Base-by-base conservation (phyloP, 2,329 filamentous ascomycete genomes). In the Arthrobotrys musiformis region DNA sequence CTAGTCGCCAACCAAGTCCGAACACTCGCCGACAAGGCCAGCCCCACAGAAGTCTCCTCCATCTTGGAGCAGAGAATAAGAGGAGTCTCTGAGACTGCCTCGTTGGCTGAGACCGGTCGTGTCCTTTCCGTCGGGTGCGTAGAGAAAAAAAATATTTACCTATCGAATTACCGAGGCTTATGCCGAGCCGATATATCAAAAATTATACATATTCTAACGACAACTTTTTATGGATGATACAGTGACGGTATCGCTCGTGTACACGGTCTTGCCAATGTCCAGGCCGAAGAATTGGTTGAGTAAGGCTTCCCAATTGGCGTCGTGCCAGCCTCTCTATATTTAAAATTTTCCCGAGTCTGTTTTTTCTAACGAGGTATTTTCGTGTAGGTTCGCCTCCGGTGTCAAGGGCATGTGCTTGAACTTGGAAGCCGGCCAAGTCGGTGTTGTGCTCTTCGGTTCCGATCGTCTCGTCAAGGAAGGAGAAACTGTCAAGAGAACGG, bases 401-500 rank as follows among this genome's bases (percentile, higher is more conserved):
- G 95, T 98, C 87, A 98, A 98, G 91, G 95, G 95, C 86, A 99
- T 99, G 95, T 98, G 94, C 93, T 98, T 99, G 94, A 99, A 99
- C 92, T 91, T 99, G 87, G 95, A 99, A 89, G 95, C 95, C 86
- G 95, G 95, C 86, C 95, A 98, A 88, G 95, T 99, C 88, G 95
- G 95, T 97, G 94, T 99, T 84, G 95, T 99, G 90, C 90, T 99
- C 85, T 99, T 99, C 90, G 95, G 95, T 91, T 98, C 95, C 85
- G 95, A 99, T 88, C 94, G 95, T 94, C 90, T 97, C 83, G 95
- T 99, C 90, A 95, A 93, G 90, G 95, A 99, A 88, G 95, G 95
- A 85, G 94, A 99, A 90, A 94, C 92, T 81, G 95, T 99, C 87
- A 98, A 97, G 92, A 94, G 95, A 91, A 99, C 95, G 83, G 95